These are phyloP conservation scores for Penicillium sp. DNA, from an alignment of 2,329 filamentous ascomycete genomes.

Conservation along the genomic window DNA sequence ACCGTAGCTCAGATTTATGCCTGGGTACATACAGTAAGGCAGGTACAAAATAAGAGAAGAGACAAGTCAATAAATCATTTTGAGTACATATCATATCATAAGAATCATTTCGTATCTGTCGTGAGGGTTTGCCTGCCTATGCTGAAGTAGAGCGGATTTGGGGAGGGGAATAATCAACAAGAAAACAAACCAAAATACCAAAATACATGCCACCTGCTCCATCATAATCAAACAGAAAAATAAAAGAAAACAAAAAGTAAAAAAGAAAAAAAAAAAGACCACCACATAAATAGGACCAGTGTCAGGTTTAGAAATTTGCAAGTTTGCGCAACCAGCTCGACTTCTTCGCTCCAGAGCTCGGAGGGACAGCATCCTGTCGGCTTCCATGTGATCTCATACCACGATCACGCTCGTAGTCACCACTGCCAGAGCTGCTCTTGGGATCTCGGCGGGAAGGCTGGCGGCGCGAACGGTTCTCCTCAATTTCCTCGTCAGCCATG, in stretches of 20 bases:
- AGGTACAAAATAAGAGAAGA: too few species aligned
- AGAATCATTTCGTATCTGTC: slow-evolving; percentile 11
- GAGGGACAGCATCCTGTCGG: slow-evolving; percentile 24
- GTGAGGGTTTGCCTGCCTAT: slow-evolving; percentile 2
- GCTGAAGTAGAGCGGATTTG: background rate
- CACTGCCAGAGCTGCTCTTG: slow-evolving; percentile 45
- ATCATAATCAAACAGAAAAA: background rate
- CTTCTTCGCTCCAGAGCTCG: slow-evolving; percentile 34
- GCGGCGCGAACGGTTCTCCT: slow-evolving; percentile 36
- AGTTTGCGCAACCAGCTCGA: slow-evolving; percentile 48
- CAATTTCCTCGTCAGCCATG: slow-evolving; percentile 40
- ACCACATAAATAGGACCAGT: background rate
- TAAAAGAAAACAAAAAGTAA: background rate
- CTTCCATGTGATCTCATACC: slow-evolving; percentile 32
- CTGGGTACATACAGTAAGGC: background rate
- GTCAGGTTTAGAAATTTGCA: slow-evolving; percentile 30
- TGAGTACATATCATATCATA: slow-evolving; percentile 1
- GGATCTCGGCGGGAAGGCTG: slow-evolving; percentile 34
- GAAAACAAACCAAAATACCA: background rate
- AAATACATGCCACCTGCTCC: background rate
- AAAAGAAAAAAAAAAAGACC: background rate
- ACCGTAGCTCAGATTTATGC: too few species aligned
- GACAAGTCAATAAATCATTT: background rate
- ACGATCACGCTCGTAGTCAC: slow-evolving; percentile 40
- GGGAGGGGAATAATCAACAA: background rate